phyloP scores from a whole-genome alignment of 2,329 filamentous ascomycete species.

The Pestalotiopsis sp. region DNA sequence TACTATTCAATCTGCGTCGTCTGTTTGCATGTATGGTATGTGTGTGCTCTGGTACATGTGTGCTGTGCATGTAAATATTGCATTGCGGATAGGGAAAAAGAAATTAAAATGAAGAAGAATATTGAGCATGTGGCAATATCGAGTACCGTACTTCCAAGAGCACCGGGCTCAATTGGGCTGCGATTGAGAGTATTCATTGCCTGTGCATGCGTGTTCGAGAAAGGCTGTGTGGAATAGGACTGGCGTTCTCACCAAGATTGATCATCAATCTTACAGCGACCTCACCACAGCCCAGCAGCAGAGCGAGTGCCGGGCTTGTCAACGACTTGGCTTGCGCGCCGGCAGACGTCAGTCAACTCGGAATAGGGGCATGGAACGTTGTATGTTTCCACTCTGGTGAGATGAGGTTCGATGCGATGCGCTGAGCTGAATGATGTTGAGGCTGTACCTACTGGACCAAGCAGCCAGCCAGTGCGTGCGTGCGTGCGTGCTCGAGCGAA shows the following conservation, averaged over 20 bases:
- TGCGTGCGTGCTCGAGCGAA: not conserved
- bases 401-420: not conserved
- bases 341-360: not conserved
- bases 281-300: not conserved
- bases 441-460: not conserved
- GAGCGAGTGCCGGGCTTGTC: not conserved
- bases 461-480: not conserved
- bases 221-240: not conserved
- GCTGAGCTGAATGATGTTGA: not conserved
- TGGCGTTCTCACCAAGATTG: not conserved
- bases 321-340: not conserved
- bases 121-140: not conserved
- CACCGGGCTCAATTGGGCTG: not conserved
- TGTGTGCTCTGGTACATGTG: not conserved
- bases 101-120: not conserved
- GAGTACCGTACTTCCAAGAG: not conserved
- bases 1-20: not conserved
- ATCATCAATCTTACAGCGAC: too few relatives aligned
- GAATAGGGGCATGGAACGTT: slow-evolving; percentile 10
- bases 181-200: not conserved
- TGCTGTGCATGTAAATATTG: not conserved
- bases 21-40: not conserved
- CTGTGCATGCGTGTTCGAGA: not conserved
- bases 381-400: slow-evolving; percentile 1
- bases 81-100: not conserved